Conservation (phyloP, 371 early-diverging fungal species). For the Mucor circinelloides region DNA sequence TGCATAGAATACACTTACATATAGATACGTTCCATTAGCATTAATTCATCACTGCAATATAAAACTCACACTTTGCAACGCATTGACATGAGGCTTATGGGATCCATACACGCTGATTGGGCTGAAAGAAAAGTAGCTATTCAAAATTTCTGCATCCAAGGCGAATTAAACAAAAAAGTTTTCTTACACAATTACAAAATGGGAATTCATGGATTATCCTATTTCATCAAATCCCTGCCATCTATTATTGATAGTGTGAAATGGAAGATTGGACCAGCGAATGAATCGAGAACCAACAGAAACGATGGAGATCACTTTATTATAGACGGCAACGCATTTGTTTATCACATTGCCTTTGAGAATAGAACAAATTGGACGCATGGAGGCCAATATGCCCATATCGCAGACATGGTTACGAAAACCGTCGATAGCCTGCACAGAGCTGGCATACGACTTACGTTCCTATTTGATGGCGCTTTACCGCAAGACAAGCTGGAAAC, state of each 20-base stretch:
- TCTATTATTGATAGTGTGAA: slow-evolving; percentile 12
- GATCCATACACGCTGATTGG: no score
- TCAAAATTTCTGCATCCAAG: no score
- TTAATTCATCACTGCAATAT: neutral
- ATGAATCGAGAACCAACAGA: neutral
- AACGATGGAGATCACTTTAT: slow-evolving; percentile 34
- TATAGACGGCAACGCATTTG: slow-evolving; percentile 65
- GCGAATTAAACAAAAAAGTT: neutral
- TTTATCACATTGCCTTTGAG: slow-evolving; percentile 52
- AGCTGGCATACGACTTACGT: slow-evolving; percentile 43
- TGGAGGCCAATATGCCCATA: slow-evolving; percentile 40
- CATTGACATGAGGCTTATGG: no score
- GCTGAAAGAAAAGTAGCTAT: no score
- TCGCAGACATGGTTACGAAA: slow-evolving; percentile 1
- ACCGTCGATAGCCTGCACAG: slow-evolving; percentile 20
- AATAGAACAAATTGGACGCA: slow-evolving; percentile 54
- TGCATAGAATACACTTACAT: neutral
- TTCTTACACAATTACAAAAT: slow-evolving; percentile 14
- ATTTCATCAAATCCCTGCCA: slow-evolving; percentile 32
- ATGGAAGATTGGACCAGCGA: slow-evolving; percentile 1
- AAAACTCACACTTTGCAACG: no score
- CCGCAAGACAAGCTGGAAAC: slow-evolving; percentile 56
- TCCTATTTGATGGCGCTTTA: slow-evolving; percentile 62
- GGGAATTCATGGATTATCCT: slow-evolving; percentile 45
- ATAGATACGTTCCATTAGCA: no score